Evolutionary conservation across 192 early-diverging fungal species (phyloP).

Genomic region (Glomus cerebriforme): DNA sequence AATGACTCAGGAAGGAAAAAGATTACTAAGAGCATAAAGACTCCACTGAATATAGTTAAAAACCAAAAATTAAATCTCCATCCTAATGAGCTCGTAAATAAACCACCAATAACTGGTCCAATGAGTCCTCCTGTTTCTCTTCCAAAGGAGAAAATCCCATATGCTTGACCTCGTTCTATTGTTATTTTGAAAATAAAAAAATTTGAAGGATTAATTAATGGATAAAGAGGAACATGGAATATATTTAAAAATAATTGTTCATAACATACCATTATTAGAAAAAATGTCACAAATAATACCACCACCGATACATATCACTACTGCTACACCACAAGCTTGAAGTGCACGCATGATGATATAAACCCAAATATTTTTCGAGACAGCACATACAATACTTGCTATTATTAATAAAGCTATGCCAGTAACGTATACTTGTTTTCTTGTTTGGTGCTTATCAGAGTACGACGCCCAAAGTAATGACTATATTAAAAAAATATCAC

Average conservation of each 20-base stretch:
- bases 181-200: not conserved
- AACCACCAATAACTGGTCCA: conserved; percentile 40
- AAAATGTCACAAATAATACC: conserved; percentile 41
- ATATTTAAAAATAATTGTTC: not conserved
- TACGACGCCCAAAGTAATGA: conserved; percentile 44
- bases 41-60: conserved; percentile 31
- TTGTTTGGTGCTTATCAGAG: conserved; percentile 36
- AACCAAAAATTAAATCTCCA: conserved; percentile 45
- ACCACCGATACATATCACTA: conserved; percentile 38
- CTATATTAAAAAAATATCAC: not conserved
- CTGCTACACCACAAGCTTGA: conserved; percentile 39
- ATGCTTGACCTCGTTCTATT: conserved; percentile 41
- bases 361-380: conserved; percentile 39
- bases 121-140: conserved; percentile 33
- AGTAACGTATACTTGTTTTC: conserved; percentile 40
- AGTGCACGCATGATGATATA: conserved; percentile 40
- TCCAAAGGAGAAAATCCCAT: conserved; percentile 39
- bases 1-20: not conserved
- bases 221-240: not conserved
- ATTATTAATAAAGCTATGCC: conserved; percentile 41
- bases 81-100: not conserved
- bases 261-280: not conserved
- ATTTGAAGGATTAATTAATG: not conserved
- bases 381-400: conserved; percentile 36
- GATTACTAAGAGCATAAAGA: not conserved